Base-by-base conservation (phyloP, 2,329 filamentous ascomycete genomes). In the Pseudopithomyces maydicus region DNA sequence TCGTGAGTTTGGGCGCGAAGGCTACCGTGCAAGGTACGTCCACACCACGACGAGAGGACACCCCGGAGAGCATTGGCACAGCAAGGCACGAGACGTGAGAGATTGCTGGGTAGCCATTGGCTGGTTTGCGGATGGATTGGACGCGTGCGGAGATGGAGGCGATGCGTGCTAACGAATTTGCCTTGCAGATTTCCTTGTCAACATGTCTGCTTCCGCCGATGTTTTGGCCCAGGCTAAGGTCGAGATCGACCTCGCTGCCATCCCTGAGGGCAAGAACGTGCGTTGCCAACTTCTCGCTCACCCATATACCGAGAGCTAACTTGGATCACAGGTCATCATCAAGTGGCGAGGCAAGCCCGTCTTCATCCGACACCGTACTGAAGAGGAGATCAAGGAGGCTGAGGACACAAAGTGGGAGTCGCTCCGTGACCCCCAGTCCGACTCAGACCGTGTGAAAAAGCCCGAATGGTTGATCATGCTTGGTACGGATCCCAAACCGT, bases 341-440 rank as follows among this genome's bases (percentile, higher is more conserved):
- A 99, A 99, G 85, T 99, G 95, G 95, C 91, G 95, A 85, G 95
- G 95, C 79, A 99, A 99, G 90, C 95, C 95, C 79, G 92, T 99
- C 79, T 99, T 99, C 85, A 92, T 99, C 87, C 93, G 95, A 80
- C 95, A 99, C 89, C 92, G 95, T 77, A 99, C 95, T 71, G 81
- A 87, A 73, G 84, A 85, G 74, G 95, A 99, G 84, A 98, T 99
- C 82, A 88, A 92, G 74, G 91, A 97, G 81, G 95, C 95, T 79
- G 92, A 97, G 82, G 86, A 89, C 77, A 87, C 91, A 79, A 90
- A 96, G 78, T 85, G 96, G 79, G 80, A 91, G 73, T 79, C 85
- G 65, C 87, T 99, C 73, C 89, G 95, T 81, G 94, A 99, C 79
- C 96, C 95, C 69, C 89, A 99, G 83, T 73, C 88, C 71, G 95